Base-by-base conservation (phyloP, 1,139 yeast species). In the Blastobotrys indianensis region DNA sequence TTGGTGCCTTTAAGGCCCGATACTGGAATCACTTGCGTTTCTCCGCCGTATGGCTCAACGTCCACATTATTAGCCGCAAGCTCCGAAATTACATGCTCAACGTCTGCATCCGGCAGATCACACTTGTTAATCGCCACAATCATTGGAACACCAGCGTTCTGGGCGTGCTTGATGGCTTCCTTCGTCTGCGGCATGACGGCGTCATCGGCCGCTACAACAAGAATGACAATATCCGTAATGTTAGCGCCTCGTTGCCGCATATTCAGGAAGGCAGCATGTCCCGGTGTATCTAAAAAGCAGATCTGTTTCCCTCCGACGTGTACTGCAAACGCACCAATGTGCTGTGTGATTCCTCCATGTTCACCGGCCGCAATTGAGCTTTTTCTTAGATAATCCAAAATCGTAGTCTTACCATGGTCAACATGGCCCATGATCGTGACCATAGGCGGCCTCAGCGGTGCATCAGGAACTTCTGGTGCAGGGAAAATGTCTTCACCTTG, bases 391-490 rank as follows among this genome's bases (percentile, higher is more conserved):
- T 80, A 77, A 62, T 94, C 98, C 49, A 92, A 73, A 53, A 92
- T 83, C 0, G 98, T 90, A 1, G 99, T 92, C 62, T 92, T 92
- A 1, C 99, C 99, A 62, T 92, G 99, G 64, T 92, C 99, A 36
- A 92, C 98, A 65, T 92, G 99, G 4, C 99, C 99, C 97, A 92
- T 92, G 44, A 92, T 86, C 0, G 98, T 90, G 1, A 92, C 97
- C 23, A 92, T 84, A 0, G 99, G 98, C 0, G 98, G 88, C 54
- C 98, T 72, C 12, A 80, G 73, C 44, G 79, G 79, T 13, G 54
- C 49, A 37, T 76, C 75, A 8, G 62, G 67, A 1, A 67, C 59
- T 6, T 64, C 61, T 2, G 66, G 59, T 4, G 63, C 61, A 1
- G 79, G 72, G 55, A 78, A 81, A 39, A 84, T 62, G 57, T 84